These are phyloP conservation scores for Pestalotiopsis sp. DNA, from an alignment of 2,329 filamentous ascomycete species.

Conservation along the genomic window DNA sequence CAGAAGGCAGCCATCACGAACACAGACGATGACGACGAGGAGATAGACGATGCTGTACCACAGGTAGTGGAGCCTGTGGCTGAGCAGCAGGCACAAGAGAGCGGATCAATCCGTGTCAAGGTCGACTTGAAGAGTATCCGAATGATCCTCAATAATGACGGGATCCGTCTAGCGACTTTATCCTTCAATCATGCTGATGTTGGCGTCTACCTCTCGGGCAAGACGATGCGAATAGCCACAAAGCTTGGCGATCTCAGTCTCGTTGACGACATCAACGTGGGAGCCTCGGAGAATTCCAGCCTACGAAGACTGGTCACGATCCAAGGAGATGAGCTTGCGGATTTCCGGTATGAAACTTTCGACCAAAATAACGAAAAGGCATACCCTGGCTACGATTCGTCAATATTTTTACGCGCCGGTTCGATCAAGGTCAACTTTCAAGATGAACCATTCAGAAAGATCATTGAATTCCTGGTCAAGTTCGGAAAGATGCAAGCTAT, in stretches of 20 bases:
- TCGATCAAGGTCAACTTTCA: slow-evolving; percentile 97
- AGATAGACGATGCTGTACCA: slow-evolving; percentile 40
- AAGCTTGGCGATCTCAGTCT: slow-evolving; percentile 86
- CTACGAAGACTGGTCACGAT: slow-evolving; percentile 90
- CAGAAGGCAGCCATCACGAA: slow-evolving; percentile 36
- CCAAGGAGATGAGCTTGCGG: slow-evolving; percentile 91
- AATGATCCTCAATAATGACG: slow-evolving; percentile 95
- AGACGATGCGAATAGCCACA: slow-evolving; percentile 84
- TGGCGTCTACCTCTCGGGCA: slow-evolving; percentile 83
- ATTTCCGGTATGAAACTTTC: slow-evolving; percentile 97
- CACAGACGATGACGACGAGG: slow-evolving; percentile 31
- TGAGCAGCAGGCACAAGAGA: slow-evolving; percentile 42
- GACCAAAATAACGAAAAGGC: slow-evolving; percentile 69
- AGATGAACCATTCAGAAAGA: slow-evolving; percentile 96
- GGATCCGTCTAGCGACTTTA: slow-evolving; percentile 88
- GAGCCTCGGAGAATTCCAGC: slow-evolving; percentile 78
- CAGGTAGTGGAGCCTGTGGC: slow-evolving; percentile 42
- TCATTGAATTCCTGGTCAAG: slow-evolving; percentile 96
- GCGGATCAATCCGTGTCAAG: slow-evolving; percentile 88
- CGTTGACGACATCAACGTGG: slow-evolving; percentile 91
- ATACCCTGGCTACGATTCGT: slow-evolving; percentile 94
- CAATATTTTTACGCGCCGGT: slow-evolving; percentile 85
- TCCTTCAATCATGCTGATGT: slow-evolving; percentile 93
- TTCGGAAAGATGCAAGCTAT: slow-evolving; percentile 99
- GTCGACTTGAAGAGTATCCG: slow-evolving; percentile 92